Base-by-base conservation (phyloP, 768 basidiomycete species). In the Cyathus striatus region DNA sequence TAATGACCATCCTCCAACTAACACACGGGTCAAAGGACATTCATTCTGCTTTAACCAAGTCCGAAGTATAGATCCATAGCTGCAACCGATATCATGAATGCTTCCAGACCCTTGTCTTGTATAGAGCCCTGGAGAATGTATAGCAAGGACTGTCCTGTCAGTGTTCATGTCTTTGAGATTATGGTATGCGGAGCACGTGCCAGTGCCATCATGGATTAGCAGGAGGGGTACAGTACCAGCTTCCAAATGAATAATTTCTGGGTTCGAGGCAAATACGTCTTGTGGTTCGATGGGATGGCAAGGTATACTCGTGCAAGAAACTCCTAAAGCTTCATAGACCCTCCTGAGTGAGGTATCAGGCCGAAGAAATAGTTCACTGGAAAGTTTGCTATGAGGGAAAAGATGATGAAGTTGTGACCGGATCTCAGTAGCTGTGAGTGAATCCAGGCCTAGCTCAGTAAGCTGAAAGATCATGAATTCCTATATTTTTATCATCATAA, bases 141-240 rank as follows among this genome's bases (percentile, higher is more conserved):
- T 23, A 14, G 35, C 42, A 20, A 43, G 33, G 23, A 43, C n/a
- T 12, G 42, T 43, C 9, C n/a, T n/a, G 9, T n/a, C n/a, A 13
- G 35, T 20, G 32, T 26, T 17, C 18, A 43, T 23, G 25, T 43
- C 23, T 21, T 35, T 20, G 17, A 43, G 42, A 17, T 20, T 38
- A 27, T 25, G 34, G 34, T 43, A 43, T 27, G 42, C 42, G 14
- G 38, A 38, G 13, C 35, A 22, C 18, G 42, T 43, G n/a, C 42
- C 42, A 23, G 35, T 35, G n/a, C 42, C 42, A 24, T 43, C 42
- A 23, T 43, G 42, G 38, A 43, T 43, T n/a, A 43, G 42, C 12
- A 43, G 23, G 12, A 43, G 36, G 9, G 42, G 42, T 21, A 2
- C 12, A 22, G 34, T 16, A 14, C 42, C 42, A n/a, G 42, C 20